Base-by-base conservation (phyloP, 192 early-diverging fungal genomes). In the Lobulomyces angularis region DNA sequence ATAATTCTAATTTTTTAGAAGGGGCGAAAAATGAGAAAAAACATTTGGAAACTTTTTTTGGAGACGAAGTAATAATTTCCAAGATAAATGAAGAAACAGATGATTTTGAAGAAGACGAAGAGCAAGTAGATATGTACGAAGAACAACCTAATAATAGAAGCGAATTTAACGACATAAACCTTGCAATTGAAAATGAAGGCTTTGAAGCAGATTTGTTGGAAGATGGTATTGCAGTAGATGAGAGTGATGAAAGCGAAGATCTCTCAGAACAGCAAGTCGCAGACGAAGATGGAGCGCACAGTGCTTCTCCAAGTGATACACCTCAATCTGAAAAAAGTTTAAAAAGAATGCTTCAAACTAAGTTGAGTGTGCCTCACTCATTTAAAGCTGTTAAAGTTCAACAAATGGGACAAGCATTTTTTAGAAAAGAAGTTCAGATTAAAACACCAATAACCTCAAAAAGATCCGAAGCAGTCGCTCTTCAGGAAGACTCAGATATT, bases 101-200 rank as follows among this genome's bases (percentile, higher is more conserved):
- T 25, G 49, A 57, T 22, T 28, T 56, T 2, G 50, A 50, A 24
- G 39, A 29, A 27, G 39, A 43, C 8, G 52, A 45, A 41, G 44
- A 67, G 6, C 36, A 41, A 42, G 56, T 28, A 8, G 8, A 19
- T 2, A 19, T 11, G 22, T 37, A 53, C 16, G 51, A 53, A 56
- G 11, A 32, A 1, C 35, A 18, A 40, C 18, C 50, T 11, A 53
- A 24, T 51, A 48, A 18, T 45, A 42, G n/a, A 43, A 53, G 25
- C 26, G 14, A 23, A 4, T 12, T 21, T 30, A 11, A 12, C 2
- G 53, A 11, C 16, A 51, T n/a, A 20, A 8, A 27, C 19, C 26
- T 8, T 27, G 16, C n/a, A 8, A 27, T 14, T 28, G 9, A 53
- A n/a, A 25, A 43, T 27, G 11, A 29, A 30, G 9, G 4, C n/a